phyloP scores from a whole-genome alignment of 139 green algal species.

The Chlamydomonas eustigma region DNA sequence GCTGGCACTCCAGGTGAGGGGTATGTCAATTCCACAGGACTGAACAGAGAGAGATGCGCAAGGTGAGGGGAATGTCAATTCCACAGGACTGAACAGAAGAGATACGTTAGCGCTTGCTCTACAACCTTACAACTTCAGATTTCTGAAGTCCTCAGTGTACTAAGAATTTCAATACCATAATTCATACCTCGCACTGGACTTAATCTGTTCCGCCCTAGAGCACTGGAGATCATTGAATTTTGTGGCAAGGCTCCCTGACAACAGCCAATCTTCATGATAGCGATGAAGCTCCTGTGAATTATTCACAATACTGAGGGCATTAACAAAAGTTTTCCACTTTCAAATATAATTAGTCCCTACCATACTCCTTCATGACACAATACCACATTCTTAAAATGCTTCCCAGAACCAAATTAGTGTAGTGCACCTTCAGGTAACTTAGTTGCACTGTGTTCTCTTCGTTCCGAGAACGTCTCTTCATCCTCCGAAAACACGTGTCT shows the following conservation, averaged over 20 bases:
- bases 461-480: constrained; percentile 44
- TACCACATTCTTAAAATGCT: not conserved
- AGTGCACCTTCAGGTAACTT: constrained; percentile 72
- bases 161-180: not conserved
- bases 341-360: not conserved
- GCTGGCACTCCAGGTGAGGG: too few species aligned
- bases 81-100: too few species aligned
- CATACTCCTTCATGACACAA: not conserved
- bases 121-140: not conserved
- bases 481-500: constrained; percentile 68
- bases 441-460: constrained; percentile 55
- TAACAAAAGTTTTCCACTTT: not conserved
- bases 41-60: too few species aligned
- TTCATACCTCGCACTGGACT: not conserved
- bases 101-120: too few species aligned
- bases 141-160: not conserved
- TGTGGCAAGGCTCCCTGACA: not conserved
- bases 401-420: not conserved
- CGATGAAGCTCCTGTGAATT: constrained; percentile 15
- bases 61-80: too few species aligned
- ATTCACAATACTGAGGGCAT: not conserved
- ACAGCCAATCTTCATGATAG: constrained; percentile 91
- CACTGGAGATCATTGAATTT: constrained; percentile 3
- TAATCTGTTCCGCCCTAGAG: not conserved
- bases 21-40: too few species aligned